Conservation (phyloP, 2,329 filamentous ascomycete species). For the Clarireedia homoeocarpa region DNA sequence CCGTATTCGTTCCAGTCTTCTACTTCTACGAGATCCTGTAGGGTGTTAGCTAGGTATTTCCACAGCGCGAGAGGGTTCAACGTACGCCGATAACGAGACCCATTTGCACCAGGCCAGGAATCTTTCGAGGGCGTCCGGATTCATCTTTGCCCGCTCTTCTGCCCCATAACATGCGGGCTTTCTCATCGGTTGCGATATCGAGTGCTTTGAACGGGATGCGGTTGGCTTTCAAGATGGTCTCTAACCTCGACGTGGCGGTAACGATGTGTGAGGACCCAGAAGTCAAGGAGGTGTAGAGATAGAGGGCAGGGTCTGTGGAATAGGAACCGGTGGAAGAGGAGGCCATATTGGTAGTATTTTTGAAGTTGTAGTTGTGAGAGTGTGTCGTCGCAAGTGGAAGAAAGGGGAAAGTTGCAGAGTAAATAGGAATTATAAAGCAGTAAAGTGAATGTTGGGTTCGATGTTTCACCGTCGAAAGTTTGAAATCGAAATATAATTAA, state of each 20-base stretch:
- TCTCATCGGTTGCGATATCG: slow-evolving; percentile 84
- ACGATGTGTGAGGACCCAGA: slow-evolving; percentile 94
- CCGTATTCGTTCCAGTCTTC: slow-evolving; percentile 99
- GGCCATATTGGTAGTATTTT: slow-evolving; percentile 22
- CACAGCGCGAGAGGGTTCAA: slow-evolving; percentile 21
- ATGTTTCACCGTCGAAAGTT: neutral
- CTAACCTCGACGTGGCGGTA: slow-evolving; percentile 88
- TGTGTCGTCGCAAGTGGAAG: neutral
- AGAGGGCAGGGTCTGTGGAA: slow-evolving; percentile 62
- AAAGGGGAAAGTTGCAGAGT: neutral
- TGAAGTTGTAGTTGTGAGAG: neutral
- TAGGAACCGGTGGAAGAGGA: slow-evolving; percentile 25
- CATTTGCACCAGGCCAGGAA: slow-evolving; percentile 83
- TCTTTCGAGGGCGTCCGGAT: slow-evolving; percentile 57
- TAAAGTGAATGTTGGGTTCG: neutral
- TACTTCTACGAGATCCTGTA: slow-evolving; percentile 81
- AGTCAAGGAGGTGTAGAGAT: slow-evolving; percentile 93
- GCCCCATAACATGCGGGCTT: slow-evolving; percentile 82
- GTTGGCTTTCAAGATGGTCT: slow-evolving; percentile 94
- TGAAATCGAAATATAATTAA: too few relatives aligned
- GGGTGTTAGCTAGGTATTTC: slow-evolving; percentile 11
- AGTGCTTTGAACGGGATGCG: slow-evolving; percentile 88
- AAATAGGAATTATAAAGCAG: neutral
- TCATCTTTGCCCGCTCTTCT: slow-evolving; percentile 69
- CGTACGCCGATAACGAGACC: slow-evolving; percentile 78